Percentiles rank a stretch among this genome's conserved stretches.
Conservation (phyloP, 2,329 filamentous ascomycete genomes). For the Colletotrichum agaves region DNA sequence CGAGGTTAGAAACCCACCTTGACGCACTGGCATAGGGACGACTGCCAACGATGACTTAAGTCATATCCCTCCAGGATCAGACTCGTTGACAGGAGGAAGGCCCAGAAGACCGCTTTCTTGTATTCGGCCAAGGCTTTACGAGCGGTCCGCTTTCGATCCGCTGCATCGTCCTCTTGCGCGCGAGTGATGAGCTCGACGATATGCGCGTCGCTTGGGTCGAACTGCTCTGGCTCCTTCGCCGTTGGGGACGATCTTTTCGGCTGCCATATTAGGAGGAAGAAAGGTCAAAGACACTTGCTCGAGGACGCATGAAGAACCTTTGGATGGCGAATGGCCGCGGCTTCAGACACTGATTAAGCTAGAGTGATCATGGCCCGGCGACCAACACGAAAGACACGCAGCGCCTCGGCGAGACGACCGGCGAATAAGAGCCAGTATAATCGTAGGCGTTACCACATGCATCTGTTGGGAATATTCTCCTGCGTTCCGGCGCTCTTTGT, state of each 20-base stretch:
- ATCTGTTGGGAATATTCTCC: too few species aligned
- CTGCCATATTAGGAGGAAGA: background rate
- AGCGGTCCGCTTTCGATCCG: conserved; percentile 41
- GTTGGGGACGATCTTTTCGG: conserved; percentile 2
- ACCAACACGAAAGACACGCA: too few species aligned
- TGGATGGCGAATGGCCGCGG: too few species aligned
- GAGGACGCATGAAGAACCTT: background rate
- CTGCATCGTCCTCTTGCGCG: conserved; percentile 6
- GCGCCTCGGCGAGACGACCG: too few species aligned
- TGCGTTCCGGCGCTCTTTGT: background rate
- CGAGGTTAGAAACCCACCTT: too few species aligned
- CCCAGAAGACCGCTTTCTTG: conserved; percentile 45
- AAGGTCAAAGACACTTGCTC: too few species aligned
- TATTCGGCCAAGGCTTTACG: conserved; percentile 42
- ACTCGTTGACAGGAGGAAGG: conserved; percentile 51
- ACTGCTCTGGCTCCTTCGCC: conserved; percentile 1
- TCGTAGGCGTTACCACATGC: too few species aligned
- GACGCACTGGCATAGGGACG: background rate
- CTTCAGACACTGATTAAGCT: rapidly evolving
- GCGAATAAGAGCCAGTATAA: background rate
- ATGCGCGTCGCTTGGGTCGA: background rate
- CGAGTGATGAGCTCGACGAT: conserved; percentile 15
- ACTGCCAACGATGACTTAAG: conserved; percentile 46
- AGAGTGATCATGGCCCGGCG: too few species aligned
- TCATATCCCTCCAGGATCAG: conserved; percentile 65